These are phyloP conservation scores for Sporisorium scitamineum DNA, from an alignment of 1,284 basidiomycete species.

Conservation along the genomic window DNA sequence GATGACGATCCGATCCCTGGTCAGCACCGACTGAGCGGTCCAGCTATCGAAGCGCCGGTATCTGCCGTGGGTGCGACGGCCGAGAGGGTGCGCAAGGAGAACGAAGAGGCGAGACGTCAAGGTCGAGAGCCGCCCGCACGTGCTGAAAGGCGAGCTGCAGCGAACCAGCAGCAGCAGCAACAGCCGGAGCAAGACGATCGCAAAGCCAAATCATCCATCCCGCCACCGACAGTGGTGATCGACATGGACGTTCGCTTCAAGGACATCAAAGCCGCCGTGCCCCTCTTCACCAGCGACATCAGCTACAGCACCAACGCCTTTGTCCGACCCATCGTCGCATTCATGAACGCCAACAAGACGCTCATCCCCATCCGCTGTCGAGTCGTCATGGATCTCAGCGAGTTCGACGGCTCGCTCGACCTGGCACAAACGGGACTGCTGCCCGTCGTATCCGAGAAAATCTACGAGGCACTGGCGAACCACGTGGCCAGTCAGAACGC, in stretches of 20 bases:
- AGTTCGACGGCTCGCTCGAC: constrained; percentile 68
- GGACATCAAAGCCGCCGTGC: constrained; percentile 95
- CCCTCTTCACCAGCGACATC: constrained; percentile 73
- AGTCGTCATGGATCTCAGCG: constrained; percentile 67
- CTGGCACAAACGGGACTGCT: constrained; percentile 67
- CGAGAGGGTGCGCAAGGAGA: constrained; percentile 58
- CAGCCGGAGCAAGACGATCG: neutral
- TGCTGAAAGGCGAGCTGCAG: constrained; percentile 8
- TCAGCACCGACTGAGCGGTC: constrained; percentile 85
- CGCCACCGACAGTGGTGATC: constrained; percentile 74
- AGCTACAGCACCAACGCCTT: constrained; percentile 95
- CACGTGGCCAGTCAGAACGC: constrained; percentile 66
- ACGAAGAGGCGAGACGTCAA: constrained; percentile 38
- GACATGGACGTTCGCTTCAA: constrained; percentile 96
- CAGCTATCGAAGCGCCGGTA: constrained; percentile 82
- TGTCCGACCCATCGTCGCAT: constrained; percentile 95
- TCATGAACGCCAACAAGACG: constrained; percentile 75
- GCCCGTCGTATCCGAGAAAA: constrained; percentile 65
- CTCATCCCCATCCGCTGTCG: constrained; percentile 65
- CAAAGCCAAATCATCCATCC: constrained; percentile 28
- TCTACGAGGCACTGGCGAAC: constrained; percentile 67
- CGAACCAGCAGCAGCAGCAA: constrained; percentile 12
- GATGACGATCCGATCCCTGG: constrained; percentile 79
- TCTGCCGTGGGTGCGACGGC: constrained; percentile 63
- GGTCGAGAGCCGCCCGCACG: constrained; percentile 23